Percentiles rank a stretch among this genome's conserved stretches.
Evolutionary conservation across 1,139 yeast genomes (phyloP).

Genomic region (Scheffersomyces quercinus): DNA sequence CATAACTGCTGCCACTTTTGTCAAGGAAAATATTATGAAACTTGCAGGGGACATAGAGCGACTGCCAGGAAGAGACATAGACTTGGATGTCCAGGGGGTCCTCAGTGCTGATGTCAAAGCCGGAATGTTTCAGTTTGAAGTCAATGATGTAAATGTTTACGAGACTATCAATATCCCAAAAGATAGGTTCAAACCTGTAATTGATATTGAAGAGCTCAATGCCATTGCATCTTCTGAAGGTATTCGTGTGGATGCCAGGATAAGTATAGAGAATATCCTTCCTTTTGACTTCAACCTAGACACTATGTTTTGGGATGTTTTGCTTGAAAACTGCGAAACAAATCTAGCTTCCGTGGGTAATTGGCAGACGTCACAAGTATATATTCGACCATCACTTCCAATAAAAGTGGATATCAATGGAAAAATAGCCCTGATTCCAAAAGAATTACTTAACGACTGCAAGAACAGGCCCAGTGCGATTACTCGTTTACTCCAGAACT

Average conservation of each 20-base stretch:
- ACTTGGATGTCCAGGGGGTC: constrained; percentile 21
- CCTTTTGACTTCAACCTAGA: constrained; percentile 22
- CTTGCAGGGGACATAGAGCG: constrained; percentile 15
- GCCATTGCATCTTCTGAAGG: constrained; percentile 6
- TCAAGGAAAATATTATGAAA: constrained; percentile 19
- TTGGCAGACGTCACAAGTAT: constrained; percentile 21
- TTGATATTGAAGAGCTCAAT: constrained; percentile 10
- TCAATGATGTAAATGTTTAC: constrained; percentile 18
- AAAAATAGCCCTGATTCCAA: constrained; percentile 18
- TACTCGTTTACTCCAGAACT: constrained; percentile 21
- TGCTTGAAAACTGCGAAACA: constrained; percentile 25
- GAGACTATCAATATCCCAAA: constrained; percentile 15
- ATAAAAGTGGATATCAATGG: constrained; percentile 17
- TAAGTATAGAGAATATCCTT: constrained; percentile 13
- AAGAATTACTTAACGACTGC: constrained; percentile 18
- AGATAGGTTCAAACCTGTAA: constrained; percentile 14
- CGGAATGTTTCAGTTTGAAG: constrained; percentile 13
- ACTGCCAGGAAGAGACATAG: constrained; percentile 13
- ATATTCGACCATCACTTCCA: constrained; percentile 17
- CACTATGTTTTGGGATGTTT: constrained; percentile 28
- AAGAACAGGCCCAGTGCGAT: constrained; percentile 21
- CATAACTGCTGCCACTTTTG: constrained; percentile 20
- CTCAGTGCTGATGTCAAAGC: constrained; percentile 17
- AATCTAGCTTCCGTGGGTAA: constrained; percentile 22
- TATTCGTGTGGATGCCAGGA: constrained; percentile 6